Conservation (phyloP, 441 rosid species). For the Corymbia citriodora region DNA sequence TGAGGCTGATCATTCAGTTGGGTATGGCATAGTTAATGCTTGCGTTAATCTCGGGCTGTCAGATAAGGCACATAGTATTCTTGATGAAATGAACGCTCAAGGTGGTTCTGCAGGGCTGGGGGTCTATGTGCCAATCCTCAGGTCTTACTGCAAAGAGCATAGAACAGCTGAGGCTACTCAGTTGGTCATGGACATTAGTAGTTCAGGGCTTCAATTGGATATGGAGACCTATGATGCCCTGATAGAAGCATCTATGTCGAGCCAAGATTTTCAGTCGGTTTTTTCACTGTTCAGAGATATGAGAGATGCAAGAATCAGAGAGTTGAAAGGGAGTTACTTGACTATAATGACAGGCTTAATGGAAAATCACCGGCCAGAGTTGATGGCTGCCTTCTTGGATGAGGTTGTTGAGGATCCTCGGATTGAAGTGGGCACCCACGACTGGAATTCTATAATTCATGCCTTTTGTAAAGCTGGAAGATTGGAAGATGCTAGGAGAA, state of each 20-base stretch:
- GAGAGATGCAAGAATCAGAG: constrained; percentile 59
- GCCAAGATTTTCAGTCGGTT: constrained; percentile 90
- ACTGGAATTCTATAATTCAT: constrained; percentile 95
- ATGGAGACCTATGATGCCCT: constrained; percentile 47
- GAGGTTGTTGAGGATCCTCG: constrained; percentile 89
- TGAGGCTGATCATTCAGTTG: constrained; percentile 44
- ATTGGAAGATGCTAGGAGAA: constrained; percentile 81
- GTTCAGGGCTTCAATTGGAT: constrained; percentile 67
- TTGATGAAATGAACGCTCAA: constrained; percentile 10
- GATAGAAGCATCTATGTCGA: constrained; percentile 85
- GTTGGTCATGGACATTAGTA: constrained; percentile 73
- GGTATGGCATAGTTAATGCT: constrained; percentile 75
- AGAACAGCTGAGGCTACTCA: constrained; percentile 91
- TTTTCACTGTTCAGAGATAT: constrained; percentile 83
- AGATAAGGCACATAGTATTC: constrained; percentile 56
- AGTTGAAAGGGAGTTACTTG: constrained; percentile 74
- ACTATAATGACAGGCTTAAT: constrained; percentile 86
- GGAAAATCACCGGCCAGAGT: constrained; percentile 85
- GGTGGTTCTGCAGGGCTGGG: constrained; percentile 9
- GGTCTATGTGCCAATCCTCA: constrained; percentile 10
- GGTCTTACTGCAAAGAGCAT: constrained; percentile 81
- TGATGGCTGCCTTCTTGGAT: constrained; percentile 89
- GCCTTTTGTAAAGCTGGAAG: constrained; percentile 86
- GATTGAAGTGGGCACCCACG: constrained; percentile 83
- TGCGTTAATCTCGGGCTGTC: constrained; percentile 71